These are phyloP conservation scores for Phialophora tarda DNA, from an alignment of 2,329 filamentous ascomycete genomes.

Conservation along the genomic window DNA sequence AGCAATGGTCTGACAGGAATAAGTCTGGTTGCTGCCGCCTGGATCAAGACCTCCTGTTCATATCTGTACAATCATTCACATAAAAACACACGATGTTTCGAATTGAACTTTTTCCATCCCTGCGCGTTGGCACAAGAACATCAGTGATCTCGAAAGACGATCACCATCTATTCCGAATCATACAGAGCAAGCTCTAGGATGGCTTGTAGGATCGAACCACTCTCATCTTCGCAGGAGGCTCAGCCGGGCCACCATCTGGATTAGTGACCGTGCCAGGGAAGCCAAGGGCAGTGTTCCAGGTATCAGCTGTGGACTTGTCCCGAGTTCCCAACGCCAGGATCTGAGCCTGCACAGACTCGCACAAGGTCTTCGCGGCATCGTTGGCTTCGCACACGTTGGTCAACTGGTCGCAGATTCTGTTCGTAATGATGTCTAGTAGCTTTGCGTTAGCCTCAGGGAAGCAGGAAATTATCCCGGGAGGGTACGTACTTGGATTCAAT, in stretches of 20 bases:
- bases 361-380: constrained; percentile 62
- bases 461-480: constrained; percentile 35
- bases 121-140: background rate
- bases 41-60: background rate
- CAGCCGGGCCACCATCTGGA: constrained; percentile 30
- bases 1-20: background rate
- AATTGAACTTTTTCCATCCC: background rate
- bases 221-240: constrained; percentile 33
- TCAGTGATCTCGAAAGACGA: background rate
- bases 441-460: background rate
- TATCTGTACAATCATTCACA: background rate
- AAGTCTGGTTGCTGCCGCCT: background rate
- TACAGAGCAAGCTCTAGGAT: background rate
- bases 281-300: constrained; percentile 50
- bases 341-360: constrained; percentile 59
- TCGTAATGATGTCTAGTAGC: constrained; percentile 68
- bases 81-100: background rate
- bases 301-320: constrained; percentile 50
- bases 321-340: constrained; percentile 54
- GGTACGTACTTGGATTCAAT: constrained; percentile 69
- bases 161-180: background rate
- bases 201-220: constrained; percentile 19
- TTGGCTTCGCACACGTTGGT: constrained; percentile 70
- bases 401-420: constrained; percentile 72
- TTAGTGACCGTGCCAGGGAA: constrained; percentile 41